Percentiles rank a stretch among this genome's conserved stretches.
phyloP scores from a whole-genome alignment of 2,329 filamentous ascomycete species.

The Ascochyta viciae-villosae region DNA sequence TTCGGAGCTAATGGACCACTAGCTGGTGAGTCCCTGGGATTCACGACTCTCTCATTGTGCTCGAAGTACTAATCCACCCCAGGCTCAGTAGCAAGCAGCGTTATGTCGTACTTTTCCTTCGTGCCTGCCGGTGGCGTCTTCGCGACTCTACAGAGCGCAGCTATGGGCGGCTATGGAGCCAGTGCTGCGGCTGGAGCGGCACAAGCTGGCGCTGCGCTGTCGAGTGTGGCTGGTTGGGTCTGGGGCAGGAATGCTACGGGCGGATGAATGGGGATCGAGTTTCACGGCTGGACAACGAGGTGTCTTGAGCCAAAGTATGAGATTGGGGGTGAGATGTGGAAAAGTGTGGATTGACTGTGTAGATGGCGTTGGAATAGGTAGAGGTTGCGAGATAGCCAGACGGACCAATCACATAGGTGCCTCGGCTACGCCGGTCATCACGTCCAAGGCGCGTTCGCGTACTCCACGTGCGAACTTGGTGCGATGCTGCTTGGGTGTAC shows the following conservation, averaged over 20 bases:
- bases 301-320: too few relatives aligned
- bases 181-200: constrained; percentile 28
- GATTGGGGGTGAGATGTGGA: not conserved
- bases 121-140: constrained; percentile 33
- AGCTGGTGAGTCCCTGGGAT: constrained; percentile 22
- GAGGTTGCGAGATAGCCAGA: constrained; percentile 2
- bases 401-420: constrained; percentile 17
- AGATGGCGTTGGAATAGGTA: not conserved
- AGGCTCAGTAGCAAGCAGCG: constrained; percentile 31
- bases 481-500: not conserved
- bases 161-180: constrained; percentile 43
- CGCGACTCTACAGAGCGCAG: constrained; percentile 39
- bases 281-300: not conserved
- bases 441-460: not conserved
- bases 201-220: constrained; percentile 29
- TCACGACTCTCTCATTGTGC: not conserved
- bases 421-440: constrained; percentile 9
- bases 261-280: not conserved
- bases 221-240: constrained; percentile 21
- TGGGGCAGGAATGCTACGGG: not conserved
- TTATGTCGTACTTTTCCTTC: constrained; percentile 29
- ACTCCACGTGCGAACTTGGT: not conserved
- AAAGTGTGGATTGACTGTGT: too few relatives aligned
- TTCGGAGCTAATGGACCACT: constrained; percentile 31
- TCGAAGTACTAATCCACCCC: too few relatives aligned